These are phyloP conservation scores for Suillus decipiens DNA, from an alignment of 768 basidiomycete species.

Conservation along the genomic window DNA sequence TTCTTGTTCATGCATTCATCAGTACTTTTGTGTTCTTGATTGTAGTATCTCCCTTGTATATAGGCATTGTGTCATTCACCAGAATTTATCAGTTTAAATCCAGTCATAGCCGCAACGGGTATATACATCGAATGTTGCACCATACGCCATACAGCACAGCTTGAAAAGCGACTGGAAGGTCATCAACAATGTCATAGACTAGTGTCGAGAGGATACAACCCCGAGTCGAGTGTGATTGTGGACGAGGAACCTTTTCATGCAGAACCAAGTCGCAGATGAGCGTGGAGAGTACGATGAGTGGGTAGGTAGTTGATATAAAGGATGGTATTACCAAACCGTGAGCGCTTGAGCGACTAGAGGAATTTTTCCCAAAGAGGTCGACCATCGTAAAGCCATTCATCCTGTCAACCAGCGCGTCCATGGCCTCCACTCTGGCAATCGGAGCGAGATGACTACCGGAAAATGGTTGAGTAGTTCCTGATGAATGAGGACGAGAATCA, in stretches of 20 bases:
- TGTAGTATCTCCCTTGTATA: neutral
- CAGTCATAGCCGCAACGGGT: neutral
- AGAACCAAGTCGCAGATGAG: slow-evolving; percentile 22
- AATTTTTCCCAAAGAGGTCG: slow-evolving; percentile 46
- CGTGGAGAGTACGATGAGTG: slow-evolving; percentile 14
- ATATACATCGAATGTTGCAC: neutral
- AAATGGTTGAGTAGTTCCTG: slow-evolving; percentile 40
- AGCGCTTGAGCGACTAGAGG: slow-evolving; percentile 53
- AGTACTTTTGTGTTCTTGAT: neutral
- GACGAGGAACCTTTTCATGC: slow-evolving; percentile 30
- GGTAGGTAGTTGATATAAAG: slow-evolving; percentile 79
- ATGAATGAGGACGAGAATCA: too few relatives aligned
- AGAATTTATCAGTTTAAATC: neutral
- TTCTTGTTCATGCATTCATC: neutral
- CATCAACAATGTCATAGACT: slow-evolving; percentile 14
- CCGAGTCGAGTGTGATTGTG: slow-evolving; percentile 31
- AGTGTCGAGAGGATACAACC: slow-evolving; percentile 13
- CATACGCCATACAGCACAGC: too few relatives aligned
- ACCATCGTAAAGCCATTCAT: slow-evolving; percentile 76
- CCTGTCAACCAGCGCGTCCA: slow-evolving; percentile 87
- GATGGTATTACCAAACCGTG: slow-evolving; percentile 65
- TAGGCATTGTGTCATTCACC: neutral
- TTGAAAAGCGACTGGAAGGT: slow-evolving; percentile 14
- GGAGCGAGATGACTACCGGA: slow-evolving; percentile 77
- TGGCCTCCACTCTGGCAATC: slow-evolving; percentile 75